Evolutionary conservation across 208 protist species (phyloP).

Genomic region (Acanthamoeba divionensis): DNA sequence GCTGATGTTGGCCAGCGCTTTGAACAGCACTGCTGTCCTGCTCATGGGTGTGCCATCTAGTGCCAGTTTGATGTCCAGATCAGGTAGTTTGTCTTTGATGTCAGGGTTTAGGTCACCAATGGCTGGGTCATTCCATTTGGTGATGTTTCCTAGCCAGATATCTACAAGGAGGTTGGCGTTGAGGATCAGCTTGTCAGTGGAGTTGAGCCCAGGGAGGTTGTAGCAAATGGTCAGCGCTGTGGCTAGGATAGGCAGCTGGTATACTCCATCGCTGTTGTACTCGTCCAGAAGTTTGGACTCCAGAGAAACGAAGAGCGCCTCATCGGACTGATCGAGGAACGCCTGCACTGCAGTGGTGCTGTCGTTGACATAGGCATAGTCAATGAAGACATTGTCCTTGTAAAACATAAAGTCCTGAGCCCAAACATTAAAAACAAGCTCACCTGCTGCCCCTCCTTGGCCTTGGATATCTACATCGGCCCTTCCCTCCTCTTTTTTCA

Average conservation of each 20-base stretch:
- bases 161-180: background rate
- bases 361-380: no score
- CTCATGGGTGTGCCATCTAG: background rate
- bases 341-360: no score
- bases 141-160: slow-evolving; percentile 9
- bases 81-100: background rate
- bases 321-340: no score
- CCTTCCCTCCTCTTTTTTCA: no score
- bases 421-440: no score
- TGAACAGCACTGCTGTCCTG: background rate
- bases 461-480: no score
- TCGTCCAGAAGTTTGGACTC: no score
- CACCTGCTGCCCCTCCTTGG: no score
- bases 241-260: background rate
- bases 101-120: background rate
- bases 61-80: background rate
- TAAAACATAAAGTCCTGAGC: background rate
- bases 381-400: background rate
- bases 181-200: background rate
- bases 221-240: background rate
- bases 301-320: no score
- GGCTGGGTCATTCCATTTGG: slow-evolving; percentile 25
- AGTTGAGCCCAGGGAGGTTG: background rate
- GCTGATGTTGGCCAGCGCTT: slow-evolving; percentile 8
- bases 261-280: no score